Evolutionary conservation across 345 rosid genomes (phyloP), one percentile per base, ranked within the genome.

Genomic region (Pistacia atlantica): DNA sequence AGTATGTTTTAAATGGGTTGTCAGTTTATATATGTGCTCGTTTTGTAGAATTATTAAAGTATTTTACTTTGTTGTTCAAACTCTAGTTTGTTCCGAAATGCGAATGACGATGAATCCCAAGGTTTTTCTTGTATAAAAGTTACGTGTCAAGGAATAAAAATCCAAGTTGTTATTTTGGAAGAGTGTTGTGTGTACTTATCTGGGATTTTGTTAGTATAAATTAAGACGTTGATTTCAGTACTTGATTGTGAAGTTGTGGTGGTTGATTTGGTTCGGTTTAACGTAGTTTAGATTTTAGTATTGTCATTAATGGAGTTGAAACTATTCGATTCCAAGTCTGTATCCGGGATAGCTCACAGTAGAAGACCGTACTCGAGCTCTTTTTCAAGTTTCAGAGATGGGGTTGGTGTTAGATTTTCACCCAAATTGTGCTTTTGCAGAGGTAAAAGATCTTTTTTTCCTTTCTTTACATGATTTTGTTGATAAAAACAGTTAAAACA

Each of bases 221-320:
- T 65, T 59, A 45, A 68, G 51, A 61, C 60, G 51, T 56, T 75
- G 73, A 51, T 75, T 25, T 33, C 42, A 45, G 54, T 65, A 33
- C 61, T 65, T 1, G 67, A 45, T 65, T 45, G 61, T 16, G 28
- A 17, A 37, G 16, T 46, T 45, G 46, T 67, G 72, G 18, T 76
- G 76, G 49, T 48, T 17, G 22, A 35, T 74, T 49, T 42, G 73
- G 49, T 25, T 42, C 8, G 46, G 38, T 35, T 56, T 18, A 56
- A 16, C 46, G 62, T 62, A 11, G 61, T 60, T 78, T 69, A 70
- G 73, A 60, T 77, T 77, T 37, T 10, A n/a, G 9, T 48, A 0
- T 16, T 18, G 78, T 63, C 77, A 66, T 33, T 42, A 72, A 91
- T 91, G 96, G 88, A 89, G 81, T 58, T 74, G 75, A 79, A 79